These are phyloP conservation scores for Globisporangium ultimum DNA, from an alignment of 352 stramenopile genomes.

Conservation along the genomic window DNA sequence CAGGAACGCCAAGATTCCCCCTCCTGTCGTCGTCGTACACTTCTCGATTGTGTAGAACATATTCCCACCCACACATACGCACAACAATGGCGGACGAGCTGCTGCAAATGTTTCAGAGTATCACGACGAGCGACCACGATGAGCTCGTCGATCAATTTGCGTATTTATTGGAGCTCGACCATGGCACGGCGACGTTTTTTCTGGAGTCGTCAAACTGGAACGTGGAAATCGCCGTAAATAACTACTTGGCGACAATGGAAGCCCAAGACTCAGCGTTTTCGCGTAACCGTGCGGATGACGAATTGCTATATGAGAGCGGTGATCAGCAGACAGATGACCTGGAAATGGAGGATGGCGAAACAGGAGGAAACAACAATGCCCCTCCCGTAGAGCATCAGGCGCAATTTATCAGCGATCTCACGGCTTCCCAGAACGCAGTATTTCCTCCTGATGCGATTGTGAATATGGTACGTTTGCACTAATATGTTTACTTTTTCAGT, in stretches of 20 bases:
- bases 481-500: slow-evolving; percentile 1
- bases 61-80: not conserved
- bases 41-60: no score
- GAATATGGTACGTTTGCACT: slow-evolving; percentile 47
- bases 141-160: slow-evolving; percentile 84
- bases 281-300: not conserved
- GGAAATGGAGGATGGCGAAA: slow-evolving; percentile 42
- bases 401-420: slow-evolving; percentile 68
- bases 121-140: slow-evolving; percentile 82
- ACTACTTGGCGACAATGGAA: slow-evolving; percentile 73
- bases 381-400: slow-evolving; percentile 34
- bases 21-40: no score
- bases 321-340: slow-evolving; percentile 26
- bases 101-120: slow-evolving; percentile 86
- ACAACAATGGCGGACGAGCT: slow-evolving; percentile 71
- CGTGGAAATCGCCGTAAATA: slow-evolving; percentile 81
- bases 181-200: slow-evolving; percentile 74
- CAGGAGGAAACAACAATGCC: slow-evolving; percentile 6
- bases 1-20: no score
- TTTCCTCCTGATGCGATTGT: slow-evolving; percentile 45
- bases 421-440: slow-evolving; percentile 47
- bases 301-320: slow-evolving; percentile 8
- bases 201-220: slow-evolving; percentile 89
- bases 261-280: slow-evolving; percentile 16
- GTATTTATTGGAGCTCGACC: slow-evolving; percentile 66